Percentiles rank a stretch among this genome's conserved stretches.
Evolutionary conservation across 495 filamentous ascomycete genomes (phyloP).

Genomic region (Xylaria flabelliformis): DNA sequence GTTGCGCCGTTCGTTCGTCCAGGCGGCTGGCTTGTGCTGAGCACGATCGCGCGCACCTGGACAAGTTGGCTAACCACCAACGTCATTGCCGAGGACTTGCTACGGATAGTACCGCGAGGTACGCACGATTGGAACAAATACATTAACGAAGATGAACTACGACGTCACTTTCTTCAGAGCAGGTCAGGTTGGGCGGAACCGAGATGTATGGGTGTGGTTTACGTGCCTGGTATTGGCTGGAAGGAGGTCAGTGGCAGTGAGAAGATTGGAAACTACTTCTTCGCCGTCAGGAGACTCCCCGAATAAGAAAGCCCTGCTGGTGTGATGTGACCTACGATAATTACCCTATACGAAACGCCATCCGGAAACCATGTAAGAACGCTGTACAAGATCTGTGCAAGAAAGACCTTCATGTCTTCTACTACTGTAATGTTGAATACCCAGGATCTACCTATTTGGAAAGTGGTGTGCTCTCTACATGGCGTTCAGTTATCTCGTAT

Average conservation of each 20-base stretch:
- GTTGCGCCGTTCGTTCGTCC: conserved; percentile 79
- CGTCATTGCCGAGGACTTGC: conserved; percentile 85
- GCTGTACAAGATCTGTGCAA: not conserved
- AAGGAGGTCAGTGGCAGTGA: conserved; percentile 82
- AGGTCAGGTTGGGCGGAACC: conserved; percentile 59
- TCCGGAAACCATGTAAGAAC: not conserved
- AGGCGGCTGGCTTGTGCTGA: conserved; percentile 89
- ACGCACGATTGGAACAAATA: conserved; percentile 98
- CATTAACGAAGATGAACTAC: conserved; percentile 83
- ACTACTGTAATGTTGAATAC: not conserved
- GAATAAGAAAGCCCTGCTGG: conserved; percentile 12
- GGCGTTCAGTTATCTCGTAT: not conserved
- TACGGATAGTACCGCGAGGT: conserved; percentile 85
- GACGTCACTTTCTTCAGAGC: conserved; percentile 59
- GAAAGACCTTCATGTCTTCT: not conserved
- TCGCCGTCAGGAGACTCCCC: conserved; percentile 70
- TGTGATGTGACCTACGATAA: not conserved
- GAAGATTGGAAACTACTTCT: conserved; percentile 95
- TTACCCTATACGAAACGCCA: not conserved
- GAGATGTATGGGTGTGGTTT: conserved; percentile 81
- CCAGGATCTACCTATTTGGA: not conserved
- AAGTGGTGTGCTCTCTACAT: not conserved
- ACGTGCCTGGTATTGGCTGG: conserved; percentile 92
- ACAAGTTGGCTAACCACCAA: conserved; percentile 91
- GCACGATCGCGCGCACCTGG: conserved; percentile 88